Evolutionary conservation across 2,329 filamentous ascomycete species (phyloP).

Genomic region (Ceratocystis harringtonii): DNA sequence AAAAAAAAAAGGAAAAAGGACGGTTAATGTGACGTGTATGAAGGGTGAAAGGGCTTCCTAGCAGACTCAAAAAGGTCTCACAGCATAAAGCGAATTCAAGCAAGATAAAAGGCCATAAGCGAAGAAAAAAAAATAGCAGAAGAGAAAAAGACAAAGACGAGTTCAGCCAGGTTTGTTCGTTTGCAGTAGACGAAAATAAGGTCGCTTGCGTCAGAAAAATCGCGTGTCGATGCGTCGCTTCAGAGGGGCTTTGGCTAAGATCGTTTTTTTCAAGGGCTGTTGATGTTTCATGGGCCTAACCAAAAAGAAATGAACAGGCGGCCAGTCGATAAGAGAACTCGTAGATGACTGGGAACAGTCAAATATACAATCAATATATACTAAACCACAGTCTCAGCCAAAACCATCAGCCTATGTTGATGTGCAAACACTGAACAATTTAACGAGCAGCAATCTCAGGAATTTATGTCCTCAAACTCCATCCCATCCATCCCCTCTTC

Average conservation of each 20-base stretch:
- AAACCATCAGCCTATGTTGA: not conserved
- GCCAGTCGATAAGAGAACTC: not conserved
- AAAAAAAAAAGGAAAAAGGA: slow-evolving; percentile 5
- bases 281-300: not conserved
- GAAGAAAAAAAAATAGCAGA: not conserved
- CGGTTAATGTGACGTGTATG: not conserved
- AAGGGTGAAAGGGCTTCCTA: not conserved
- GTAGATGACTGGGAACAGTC: not conserved
- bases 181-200: not conserved
- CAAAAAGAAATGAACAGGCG: not conserved
- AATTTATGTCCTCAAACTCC: too few relatives aligned
- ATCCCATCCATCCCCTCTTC: too few relatives aligned
- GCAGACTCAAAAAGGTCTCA: not conserved
- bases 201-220: slow-evolving; percentile 9
- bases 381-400: not conserved
- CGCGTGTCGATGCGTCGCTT: not conserved
- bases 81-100: not conserved
- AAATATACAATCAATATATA: not conserved
- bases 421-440: not conserved
- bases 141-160: not conserved
- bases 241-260: not conserved
- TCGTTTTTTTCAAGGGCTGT: not conserved
- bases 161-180: not conserved
- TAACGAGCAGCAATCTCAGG: not conserved
- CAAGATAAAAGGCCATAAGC: not conserved